A percentile compares a stretch with the other conserved stretches of the same genome.
Evolutionary conservation across 495 filamentous ascomycete genomes (phyloP).

Genomic region (Parathielavia appendiculata): DNA sequence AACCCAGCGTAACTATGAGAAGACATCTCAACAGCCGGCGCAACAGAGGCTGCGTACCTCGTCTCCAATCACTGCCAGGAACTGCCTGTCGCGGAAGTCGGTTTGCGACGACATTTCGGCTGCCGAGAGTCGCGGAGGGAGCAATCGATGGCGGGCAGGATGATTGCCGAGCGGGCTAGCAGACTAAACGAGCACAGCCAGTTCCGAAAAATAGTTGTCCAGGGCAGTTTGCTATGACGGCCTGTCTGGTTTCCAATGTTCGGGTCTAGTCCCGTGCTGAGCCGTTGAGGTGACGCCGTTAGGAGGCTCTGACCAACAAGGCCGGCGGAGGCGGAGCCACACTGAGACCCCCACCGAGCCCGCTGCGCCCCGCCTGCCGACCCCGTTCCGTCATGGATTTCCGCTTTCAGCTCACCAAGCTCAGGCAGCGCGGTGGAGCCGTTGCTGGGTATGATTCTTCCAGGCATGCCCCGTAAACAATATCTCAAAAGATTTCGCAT

Average conservation of each 20-base stretch:
- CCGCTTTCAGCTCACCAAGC: not conserved
- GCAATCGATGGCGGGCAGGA: not conserved
- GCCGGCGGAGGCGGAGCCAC: not conserved
- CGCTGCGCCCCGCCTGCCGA: constrained; percentile 5
- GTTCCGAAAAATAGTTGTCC: not conserved
- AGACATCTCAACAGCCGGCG: not conserved
- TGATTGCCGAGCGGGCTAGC: not conserved
- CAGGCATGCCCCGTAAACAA: constrained; percentile 8
- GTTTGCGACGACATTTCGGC: constrained; percentile 49
- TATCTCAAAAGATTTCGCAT: not conserved
- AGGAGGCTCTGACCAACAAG: constrained; percentile 22
- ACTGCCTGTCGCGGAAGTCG: constrained; percentile 82
- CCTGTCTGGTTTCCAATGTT: not conserved
- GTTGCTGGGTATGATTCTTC: constrained; percentile 6
- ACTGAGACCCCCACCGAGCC: constrained; percentile 2
- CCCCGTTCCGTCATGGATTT: constrained; percentile 5
- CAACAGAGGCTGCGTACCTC: constrained; percentile 56
- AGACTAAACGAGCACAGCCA: not conserved
- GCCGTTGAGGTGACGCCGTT: constrained; percentile 13
- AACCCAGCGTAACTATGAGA: constrained; percentile 12
- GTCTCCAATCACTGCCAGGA: constrained; percentile 95
- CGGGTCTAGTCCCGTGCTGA: not conserved
- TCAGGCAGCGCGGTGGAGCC: constrained; percentile 7
- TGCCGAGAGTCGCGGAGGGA: not conserved
- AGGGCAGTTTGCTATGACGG: not conserved